These are phyloP conservation scores for Endoconidiophora laricicola DNA, from an alignment of 2,329 filamentous ascomycete genomes.

Conservation along the genomic window DNA sequence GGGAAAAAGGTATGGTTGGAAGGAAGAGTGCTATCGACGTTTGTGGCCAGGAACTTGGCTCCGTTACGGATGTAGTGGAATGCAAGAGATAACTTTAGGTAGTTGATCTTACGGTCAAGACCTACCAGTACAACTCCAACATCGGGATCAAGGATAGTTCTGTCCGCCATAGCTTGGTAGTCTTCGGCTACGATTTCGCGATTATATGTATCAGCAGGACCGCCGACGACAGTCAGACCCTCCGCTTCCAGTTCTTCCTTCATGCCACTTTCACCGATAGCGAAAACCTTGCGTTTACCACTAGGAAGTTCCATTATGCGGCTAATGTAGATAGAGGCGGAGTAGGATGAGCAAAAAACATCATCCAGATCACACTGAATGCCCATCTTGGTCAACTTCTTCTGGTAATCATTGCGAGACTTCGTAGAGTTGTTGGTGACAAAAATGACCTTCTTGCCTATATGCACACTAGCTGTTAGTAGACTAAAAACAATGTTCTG, in stretches of 20 bases:
- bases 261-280: slow-evolving; percentile 80
- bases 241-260: slow-evolving; percentile 76
- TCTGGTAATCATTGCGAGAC: slow-evolving; percentile 77
- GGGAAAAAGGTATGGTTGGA: slow-evolving; percentile 72
- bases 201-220: slow-evolving; percentile 63
- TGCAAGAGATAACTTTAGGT: slow-evolving; percentile 73
- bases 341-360: slow-evolving; percentile 92
- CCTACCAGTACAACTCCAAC: slow-evolving; percentile 82
- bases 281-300: slow-evolving; percentile 82
- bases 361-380: slow-evolving; percentile 73
- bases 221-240: slow-evolving; percentile 64
- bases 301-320: slow-evolving; percentile 68
- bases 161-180: slow-evolving; percentile 61
- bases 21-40: slow-evolving; percentile 79
- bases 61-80: slow-evolving; percentile 74
- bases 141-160: slow-evolving; percentile 63
- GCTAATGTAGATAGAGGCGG: slow-evolving; percentile 85
- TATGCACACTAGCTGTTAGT: background rate
- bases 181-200: slow-evolving; percentile 68
- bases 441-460: slow-evolving; percentile 84
- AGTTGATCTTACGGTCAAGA: slow-evolving; percentile 88
- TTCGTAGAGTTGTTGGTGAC: slow-evolving; percentile 99
- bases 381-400: slow-evolving; percentile 69
- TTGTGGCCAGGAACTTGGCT: slow-evolving; percentile 81
- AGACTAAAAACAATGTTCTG: background rate